Evolutionary conservation across 306 rosid species (phyloP).

Genomic region (Glycyrrhiza uralensis): DNA sequence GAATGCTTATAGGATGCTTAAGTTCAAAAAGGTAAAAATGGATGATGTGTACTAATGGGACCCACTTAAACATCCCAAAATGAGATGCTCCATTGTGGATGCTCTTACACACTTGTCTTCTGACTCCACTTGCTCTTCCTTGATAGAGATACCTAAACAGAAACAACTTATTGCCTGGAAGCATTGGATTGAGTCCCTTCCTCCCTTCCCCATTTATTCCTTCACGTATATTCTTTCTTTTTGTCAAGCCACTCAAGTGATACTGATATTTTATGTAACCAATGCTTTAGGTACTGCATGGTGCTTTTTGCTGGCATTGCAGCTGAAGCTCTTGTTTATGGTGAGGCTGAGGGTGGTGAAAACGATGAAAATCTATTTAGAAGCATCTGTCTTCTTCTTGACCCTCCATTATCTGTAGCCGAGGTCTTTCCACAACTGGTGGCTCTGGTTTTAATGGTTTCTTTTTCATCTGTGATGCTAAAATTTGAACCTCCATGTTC

Average conservation of each 20-base stretch:
- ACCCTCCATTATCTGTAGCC: slow-evolving; percentile 76
- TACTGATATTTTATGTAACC: slow-evolving; percentile 20
- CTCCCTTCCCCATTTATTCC: neutral
- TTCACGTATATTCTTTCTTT: neutral
- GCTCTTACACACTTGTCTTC: neutral
- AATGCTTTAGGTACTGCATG: slow-evolving; percentile 79
- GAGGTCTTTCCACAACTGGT: slow-evolving; percentile 53
- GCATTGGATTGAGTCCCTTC: neutral
- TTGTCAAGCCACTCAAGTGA: slow-evolving; percentile 1
- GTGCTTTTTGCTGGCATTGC: slow-evolving; percentile 97
- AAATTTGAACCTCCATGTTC: slow-evolving; percentile 5
- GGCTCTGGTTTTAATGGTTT: slow-evolving; percentile 17
- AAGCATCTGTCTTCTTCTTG: slow-evolving; percentile 67
- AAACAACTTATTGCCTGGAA: neutral
- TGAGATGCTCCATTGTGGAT: too few relatives aligned
- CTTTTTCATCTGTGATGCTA: neutral
- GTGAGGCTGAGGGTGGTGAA: slow-evolving; percentile 99
- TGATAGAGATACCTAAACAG: neutral
- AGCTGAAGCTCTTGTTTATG: slow-evolving; percentile 93
- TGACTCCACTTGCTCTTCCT: neutral
- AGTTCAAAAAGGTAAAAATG: too few relatives aligned
- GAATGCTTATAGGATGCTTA: too few relatives aligned
- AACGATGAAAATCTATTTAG: slow-evolving; percentile 92
- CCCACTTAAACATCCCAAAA: too few relatives aligned
- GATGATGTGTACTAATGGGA: too few relatives aligned